Percentiles rank a stretch among this genome's conserved stretches.
Evolutionary conservation across 2,329 filamentous ascomycete species (phyloP).

Genomic region (Xylariomycetidae sp.): DNA sequence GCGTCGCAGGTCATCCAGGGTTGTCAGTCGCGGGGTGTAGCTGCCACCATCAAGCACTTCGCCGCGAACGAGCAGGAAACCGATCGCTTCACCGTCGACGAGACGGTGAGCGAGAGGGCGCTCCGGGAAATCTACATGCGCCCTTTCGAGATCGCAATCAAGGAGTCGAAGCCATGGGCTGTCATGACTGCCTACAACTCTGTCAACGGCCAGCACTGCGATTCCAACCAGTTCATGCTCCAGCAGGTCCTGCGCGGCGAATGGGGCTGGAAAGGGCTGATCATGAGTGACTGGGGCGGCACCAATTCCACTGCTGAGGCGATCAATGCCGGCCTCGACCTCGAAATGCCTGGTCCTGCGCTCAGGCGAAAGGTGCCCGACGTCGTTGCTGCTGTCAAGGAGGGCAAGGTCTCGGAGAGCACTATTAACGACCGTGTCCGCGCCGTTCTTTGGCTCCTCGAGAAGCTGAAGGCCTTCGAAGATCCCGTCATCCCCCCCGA

Average conservation of each 20-base stretch:
- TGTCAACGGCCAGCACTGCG: constrained; percentile 4
- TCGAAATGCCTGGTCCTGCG: constrained; percentile 27
- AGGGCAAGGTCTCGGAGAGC: constrained; percentile 14
- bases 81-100: constrained; percentile 55
- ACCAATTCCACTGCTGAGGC: constrained; percentile 29
- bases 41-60: constrained; percentile 35
- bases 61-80: constrained; percentile 34
- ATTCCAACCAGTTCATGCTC: background rate
- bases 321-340: constrained; percentile 21
- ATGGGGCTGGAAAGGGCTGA: constrained; percentile 36
- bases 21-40: constrained; percentile 35
- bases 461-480: constrained; percentile 17
- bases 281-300: constrained; percentile 43
- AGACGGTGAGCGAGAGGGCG: constrained; percentile 2
- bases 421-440: constrained; percentile 13
- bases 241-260: constrained; percentile 24
- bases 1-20: constrained; percentile 38
- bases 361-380: constrained; percentile 9
- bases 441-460: constrained; percentile 25
- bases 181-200: constrained; percentile 3
- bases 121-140: constrained; percentile 7
- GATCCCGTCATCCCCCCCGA: constrained; percentile 9
- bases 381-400: constrained; percentile 18
- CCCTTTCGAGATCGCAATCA: constrained; percentile 5
- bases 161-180: constrained; percentile 3